Conservation (phyloP, 2,329 filamentous ascomycete species). For the Ophiostoma angusticollis region DNA sequence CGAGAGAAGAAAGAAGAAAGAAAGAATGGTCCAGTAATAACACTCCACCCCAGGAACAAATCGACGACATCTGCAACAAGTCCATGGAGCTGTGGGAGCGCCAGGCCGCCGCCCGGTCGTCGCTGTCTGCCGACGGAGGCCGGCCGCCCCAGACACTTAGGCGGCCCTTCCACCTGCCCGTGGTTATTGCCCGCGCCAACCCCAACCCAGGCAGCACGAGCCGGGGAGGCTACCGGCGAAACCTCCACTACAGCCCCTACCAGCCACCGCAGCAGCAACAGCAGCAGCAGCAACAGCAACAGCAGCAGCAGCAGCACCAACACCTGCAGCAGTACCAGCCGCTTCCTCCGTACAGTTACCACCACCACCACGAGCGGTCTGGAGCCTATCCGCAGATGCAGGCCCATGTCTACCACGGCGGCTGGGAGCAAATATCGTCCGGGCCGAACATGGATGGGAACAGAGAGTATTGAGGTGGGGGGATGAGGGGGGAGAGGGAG, state of each 20-base stretch:
- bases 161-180: conserved; percentile 42
- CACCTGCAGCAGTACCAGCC: neutral
- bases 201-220: conserved; percentile 17
- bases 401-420: neutral
- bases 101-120: conserved; percentile 37
- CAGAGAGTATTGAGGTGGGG: neutral
- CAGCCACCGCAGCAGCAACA: conserved; percentile 4
- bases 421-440: conserved; percentile 2
- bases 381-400: neutral
- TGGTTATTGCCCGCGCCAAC: conserved; percentile 33
- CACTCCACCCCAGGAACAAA: conserved; percentile 38
- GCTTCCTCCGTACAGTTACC: neutral
- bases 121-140: too few species aligned
- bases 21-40: neutral
- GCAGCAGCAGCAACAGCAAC: neutral
- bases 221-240: too few species aligned
- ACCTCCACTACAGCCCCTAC: conserved; percentile 14
- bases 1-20: neutral
- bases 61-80: conserved; percentile 48
- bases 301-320: neutral
- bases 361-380: neutral
- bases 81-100: conserved; percentile 46
- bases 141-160: conserved; percentile 37
- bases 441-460: neutral
- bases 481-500: neutral